phyloP scores from a whole-genome alignment of 306 rosid species.

The Cyclanthera cordifolia region DNA sequence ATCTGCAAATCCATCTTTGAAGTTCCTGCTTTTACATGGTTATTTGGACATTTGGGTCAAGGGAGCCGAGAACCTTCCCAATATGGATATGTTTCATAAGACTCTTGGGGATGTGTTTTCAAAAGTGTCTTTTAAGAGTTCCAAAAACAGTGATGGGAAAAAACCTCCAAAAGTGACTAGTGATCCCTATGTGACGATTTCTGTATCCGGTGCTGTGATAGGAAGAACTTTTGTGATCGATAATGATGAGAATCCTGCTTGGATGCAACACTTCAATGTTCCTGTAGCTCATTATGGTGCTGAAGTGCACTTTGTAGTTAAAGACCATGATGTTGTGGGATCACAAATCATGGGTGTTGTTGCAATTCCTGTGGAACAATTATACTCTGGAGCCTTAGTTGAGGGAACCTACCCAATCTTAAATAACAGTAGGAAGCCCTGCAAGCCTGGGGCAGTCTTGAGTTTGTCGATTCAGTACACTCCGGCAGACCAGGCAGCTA shows the following conservation, averaged over 20 bases:
- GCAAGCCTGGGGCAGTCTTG: slow-evolving; percentile 44
- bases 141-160: slow-evolving; percentile 26
- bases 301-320: slow-evolving; percentile 64
- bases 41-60: slow-evolving; percentile 47
- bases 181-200: slow-evolving; percentile 70
- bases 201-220: slow-evolving; percentile 51
- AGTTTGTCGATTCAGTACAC: slow-evolving; percentile 52
- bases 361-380: slow-evolving; percentile 46
- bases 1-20: slow-evolving; percentile 37
- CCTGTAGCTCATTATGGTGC: slow-evolving; percentile 72
- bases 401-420: slow-evolving; percentile 59
- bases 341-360: slow-evolving; percentile 63
- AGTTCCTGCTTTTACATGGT: slow-evolving; percentile 51
- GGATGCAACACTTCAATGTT: slow-evolving; percentile 72
- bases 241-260: slow-evolving; percentile 59
- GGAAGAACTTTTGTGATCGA: slow-evolving; percentile 69
- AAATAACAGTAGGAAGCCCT: slow-evolving; percentile 37
- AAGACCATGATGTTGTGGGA: slow-evolving; percentile 59
- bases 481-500: slow-evolving; percentile 28
- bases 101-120: slow-evolving; percentile 38
- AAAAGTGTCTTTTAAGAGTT: slow-evolving; percentile 23
- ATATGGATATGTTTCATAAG: slow-evolving; percentile 59
- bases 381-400: slow-evolving; percentile 27
- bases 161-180: slow-evolving; percentile 31
- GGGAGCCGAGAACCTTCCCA: slow-evolving; percentile 64